These are phyloP conservation scores for Quercus agrifolia DNA, from an alignment of 306 rosid species.

Conservation along the genomic window DNA sequence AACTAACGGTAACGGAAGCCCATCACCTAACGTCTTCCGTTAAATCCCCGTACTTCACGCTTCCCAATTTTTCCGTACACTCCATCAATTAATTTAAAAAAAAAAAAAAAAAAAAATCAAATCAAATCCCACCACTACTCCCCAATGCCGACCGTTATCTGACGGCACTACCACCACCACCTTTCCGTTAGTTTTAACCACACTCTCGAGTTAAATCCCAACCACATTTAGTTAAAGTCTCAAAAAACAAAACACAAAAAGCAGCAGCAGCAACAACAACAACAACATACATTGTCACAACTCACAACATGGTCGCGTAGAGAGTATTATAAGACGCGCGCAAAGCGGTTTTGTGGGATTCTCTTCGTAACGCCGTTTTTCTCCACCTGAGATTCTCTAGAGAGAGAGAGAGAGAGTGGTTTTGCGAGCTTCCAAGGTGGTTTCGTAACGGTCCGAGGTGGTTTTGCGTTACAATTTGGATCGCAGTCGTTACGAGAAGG, in stretches of 20 bases:
- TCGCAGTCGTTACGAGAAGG: constrained; percentile 23
- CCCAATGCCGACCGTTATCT: constrained; percentile 11
- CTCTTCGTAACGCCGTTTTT: constrained; percentile 51
- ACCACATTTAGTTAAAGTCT: constrained; percentile 34
- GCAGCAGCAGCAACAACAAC: not conserved
- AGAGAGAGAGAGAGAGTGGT: constrained; percentile 12
- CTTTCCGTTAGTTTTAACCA: constrained; percentile 27
- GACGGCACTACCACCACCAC: constrained; percentile 8
- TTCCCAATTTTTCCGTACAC: constrained; percentile 32
- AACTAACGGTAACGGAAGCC: constrained; percentile 40
- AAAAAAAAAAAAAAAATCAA: not conserved
- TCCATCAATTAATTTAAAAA: not conserved
- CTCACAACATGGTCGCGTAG: constrained; percentile 12
- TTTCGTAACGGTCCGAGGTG: constrained; percentile 36
- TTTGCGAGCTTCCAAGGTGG: constrained; percentile 28
- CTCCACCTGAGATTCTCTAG: constrained; percentile 7
- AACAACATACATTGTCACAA: not conserved
- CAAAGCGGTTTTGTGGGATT: constrained; percentile 36
- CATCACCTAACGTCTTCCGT: constrained; percentile 26
- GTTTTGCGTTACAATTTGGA: constrained; percentile 31
- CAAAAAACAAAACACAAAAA: constrained; percentile 14
- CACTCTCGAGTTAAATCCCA: constrained; percentile 22
- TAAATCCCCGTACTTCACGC: constrained; percentile 28
- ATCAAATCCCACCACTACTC: too few species aligned
- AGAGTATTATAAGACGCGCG: constrained; percentile 47